A percentile compares a stretch with the other conserved stretches of the same genome.
phyloP scores from a whole-genome alignment of 805 yeast genomes.

The Lachancea quebecensis region DNA sequence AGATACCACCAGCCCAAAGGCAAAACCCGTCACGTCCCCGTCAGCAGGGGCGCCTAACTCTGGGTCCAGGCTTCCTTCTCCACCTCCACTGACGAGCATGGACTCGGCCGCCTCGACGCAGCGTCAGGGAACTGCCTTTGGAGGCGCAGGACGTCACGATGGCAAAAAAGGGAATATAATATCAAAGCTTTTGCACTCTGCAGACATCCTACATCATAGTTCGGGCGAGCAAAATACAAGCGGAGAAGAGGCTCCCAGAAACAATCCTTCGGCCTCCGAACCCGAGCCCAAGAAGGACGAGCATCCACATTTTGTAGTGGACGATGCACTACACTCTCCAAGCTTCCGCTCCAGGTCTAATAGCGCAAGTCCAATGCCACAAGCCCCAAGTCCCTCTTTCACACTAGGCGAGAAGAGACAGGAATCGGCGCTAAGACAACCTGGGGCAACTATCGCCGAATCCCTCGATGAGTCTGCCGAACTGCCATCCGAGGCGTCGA shows the following conservation, averaged over 20 bases:
- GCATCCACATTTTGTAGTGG: slow-evolving; percentile 66
- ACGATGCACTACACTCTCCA: slow-evolving; percentile 20
- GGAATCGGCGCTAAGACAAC: slow-evolving; percentile 3
- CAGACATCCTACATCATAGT: slow-evolving; percentile 7
- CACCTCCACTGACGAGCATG: slow-evolving; percentile 49
- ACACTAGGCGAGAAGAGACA: slow-evolving; percentile 3
- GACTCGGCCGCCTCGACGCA: background rate
- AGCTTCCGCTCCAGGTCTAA: slow-evolving; percentile 17
- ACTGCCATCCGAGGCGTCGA: slow-evolving; percentile 1
- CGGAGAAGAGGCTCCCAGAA: slow-evolving; percentile 2
- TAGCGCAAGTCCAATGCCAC: slow-evolving; percentile 10
- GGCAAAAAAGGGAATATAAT: slow-evolving; percentile 17
- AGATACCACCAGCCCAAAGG: slow-evolving; percentile 1
- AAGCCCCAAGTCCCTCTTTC: slow-evolving; percentile 2
- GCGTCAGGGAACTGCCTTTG: background rate
- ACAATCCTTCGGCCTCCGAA: slow-evolving; percentile 1
- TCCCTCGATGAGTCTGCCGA: slow-evolving; percentile 4
- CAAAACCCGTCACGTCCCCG: slow-evolving; percentile 32
- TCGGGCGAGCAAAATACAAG: slow-evolving; percentile 1
- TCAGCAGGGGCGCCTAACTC: slow-evolving; percentile 48
- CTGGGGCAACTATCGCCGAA: slow-evolving; percentile 3
- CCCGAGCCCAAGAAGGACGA: slow-evolving; percentile 33
- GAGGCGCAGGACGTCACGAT: slow-evolving; percentile 15
- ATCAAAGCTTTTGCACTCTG: slow-evolving; percentile 9
- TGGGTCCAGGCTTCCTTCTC: slow-evolving; percentile 58